These are phyloP conservation scores for Colletotrichum orbiculare DNA, from an alignment of 2,329 filamentous ascomycete genomes.

Conservation along the genomic window DNA sequence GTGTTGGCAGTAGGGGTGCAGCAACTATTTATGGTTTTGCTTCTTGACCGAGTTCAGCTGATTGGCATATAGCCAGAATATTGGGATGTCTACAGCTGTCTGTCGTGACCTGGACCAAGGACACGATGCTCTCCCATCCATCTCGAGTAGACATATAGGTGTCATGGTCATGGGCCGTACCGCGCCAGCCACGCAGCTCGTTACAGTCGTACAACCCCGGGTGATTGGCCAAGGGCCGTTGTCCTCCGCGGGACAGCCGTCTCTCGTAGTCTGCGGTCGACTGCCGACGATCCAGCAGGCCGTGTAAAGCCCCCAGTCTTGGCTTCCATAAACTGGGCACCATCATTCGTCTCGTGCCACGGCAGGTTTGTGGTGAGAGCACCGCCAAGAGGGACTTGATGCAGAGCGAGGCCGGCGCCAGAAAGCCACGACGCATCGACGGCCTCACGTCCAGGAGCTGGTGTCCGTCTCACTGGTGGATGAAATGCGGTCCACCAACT, in stretches of 20 bases:
- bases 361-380: not conserved
- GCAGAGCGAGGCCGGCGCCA: not conserved
- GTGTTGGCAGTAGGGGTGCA: too few species aligned
- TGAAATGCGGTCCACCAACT: constrained; percentile 12
- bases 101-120: not conserved
- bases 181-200: constrained; percentile 9
- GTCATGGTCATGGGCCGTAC: not conserved
- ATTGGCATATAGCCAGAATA: too few species aligned
- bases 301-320: too few species aligned
- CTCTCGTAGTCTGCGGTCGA: not conserved
- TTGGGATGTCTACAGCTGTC: too few species aligned
- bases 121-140: not conserved
- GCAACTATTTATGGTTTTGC: too few species aligned
- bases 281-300: constrained; percentile 3
- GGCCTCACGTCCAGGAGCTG: not conserved
- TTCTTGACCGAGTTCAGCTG: too few species aligned
- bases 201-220: not conserved
- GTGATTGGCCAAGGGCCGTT: constrained; percentile 3
- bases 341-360: too few species aligned
- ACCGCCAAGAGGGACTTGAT: constrained; percentile 3
- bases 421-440: not conserved
- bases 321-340: too few species aligned
- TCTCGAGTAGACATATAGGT: constrained; percentile 1
- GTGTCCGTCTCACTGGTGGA: not conserved
- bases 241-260: not conserved